These are phyloP conservation scores for Saccharomyces cerevisiae DNA, from an alignment of 805 yeast species.

Conservation along the genomic window DNA sequence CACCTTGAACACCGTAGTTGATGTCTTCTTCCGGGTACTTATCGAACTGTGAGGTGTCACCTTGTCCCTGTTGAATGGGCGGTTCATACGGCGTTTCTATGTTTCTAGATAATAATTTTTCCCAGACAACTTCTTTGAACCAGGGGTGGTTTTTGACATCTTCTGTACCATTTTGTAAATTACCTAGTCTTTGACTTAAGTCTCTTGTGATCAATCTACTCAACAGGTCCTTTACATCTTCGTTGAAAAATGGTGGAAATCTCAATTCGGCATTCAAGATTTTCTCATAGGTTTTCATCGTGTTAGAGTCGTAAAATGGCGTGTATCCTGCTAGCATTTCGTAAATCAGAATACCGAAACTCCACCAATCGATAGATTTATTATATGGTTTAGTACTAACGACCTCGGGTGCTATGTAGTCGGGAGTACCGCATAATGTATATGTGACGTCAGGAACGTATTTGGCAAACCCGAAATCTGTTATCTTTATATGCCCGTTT, in stretches of 20 bases:
- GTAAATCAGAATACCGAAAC: constrained; percentile 79
- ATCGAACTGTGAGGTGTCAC: constrained; percentile 76
- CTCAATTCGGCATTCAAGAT: constrained; percentile 69
- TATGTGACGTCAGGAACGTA: constrained; percentile 85
- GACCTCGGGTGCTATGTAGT: constrained; percentile 93
- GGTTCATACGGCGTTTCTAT: constrained; percentile 96
- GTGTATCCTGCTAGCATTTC: constrained; percentile 95
- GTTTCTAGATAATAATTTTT: constrained; percentile 68
- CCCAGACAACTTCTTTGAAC: constrained; percentile 92
- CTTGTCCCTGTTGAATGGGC: constrained; percentile 82
- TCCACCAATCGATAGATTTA: constrained; percentile 96
- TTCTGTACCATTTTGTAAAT: constrained; percentile 71
- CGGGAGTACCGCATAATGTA: constrained; percentile 92
- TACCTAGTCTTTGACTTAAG: constrained; percentile 75
- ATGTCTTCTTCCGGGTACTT: constrained; percentile 68
- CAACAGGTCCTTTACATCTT: constrained; percentile 69
- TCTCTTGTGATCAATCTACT: constrained; percentile 69
- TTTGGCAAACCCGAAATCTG: constrained; percentile 90
- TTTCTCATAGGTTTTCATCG: constrained; percentile 89
- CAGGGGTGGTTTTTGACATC: constrained; percentile 83
- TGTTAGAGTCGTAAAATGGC: constrained; percentile 85
- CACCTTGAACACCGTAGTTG: constrained; percentile 59
- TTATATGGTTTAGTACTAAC: constrained; percentile 88
- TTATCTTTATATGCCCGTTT: constrained; percentile 80
- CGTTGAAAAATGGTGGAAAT: constrained; percentile 67